Base-by-base conservation (phyloP, 441 rosid species). In the California macrophylla region DNA sequence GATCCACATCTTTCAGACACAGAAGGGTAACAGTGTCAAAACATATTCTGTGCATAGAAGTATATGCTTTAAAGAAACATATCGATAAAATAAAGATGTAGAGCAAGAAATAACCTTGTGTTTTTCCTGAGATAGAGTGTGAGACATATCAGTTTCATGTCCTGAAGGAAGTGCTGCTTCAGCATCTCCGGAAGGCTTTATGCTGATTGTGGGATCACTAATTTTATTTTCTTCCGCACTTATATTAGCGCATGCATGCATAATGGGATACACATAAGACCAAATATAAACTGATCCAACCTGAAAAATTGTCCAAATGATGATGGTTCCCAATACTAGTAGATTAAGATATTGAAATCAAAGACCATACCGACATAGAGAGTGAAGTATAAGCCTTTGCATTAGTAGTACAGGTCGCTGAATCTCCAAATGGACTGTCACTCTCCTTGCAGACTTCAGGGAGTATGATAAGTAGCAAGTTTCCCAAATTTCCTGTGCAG, bases 341-440 rank as follows among this genome's bases (percentile, higher is more conserved):
- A 29, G 54, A 13, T 10, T 3, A 42, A 0, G 16, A 42, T 10
- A 12, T 10, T 13, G 50, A 42, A 47, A 26, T 6, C 29, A 40
- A 8, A 29, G 12, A 4, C 7, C 32, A 63, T 82, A 80, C 83
- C 60, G 82, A 78, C 76, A 80, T 69, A 40, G 85, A 76, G 67
- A 82, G 77, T 2, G 79, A 78, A 72, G 75, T 81, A 68, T 80
- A 80, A 30, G 83, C 75, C 52, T 68, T 50, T 5, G 76, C 85
- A 23, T 70, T 56, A 0, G 75, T 29, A 13, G 71, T 67, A 67
- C 83, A 80, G 26, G 56, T 29, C 4, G 72, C 68, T 23, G 81
- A 56, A 54, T 80, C 83, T 71, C 83, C 83, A 34, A 78, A 82
- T 1, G 85, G 85, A 73, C 85, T 80, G 36, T 69, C 50, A 1